Base-by-base conservation (phyloP, 441 rosid genomes). In the Adansonia rubrostipa region DNA sequence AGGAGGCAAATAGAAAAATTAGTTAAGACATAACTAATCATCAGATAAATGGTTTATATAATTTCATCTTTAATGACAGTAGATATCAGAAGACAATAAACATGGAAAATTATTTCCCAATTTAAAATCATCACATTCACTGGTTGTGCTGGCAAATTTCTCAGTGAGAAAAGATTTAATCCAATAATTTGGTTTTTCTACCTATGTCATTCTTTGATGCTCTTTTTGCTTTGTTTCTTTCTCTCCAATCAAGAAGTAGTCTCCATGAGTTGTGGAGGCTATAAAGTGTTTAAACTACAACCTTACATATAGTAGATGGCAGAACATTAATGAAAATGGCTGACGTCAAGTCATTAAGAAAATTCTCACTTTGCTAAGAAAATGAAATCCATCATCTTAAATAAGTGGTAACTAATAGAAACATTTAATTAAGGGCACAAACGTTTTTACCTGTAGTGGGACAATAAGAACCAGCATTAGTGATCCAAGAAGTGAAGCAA, bases 401-500 rank as follows among this genome's bases (percentile, higher is more conserved):
- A 40, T 19, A 36, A 15, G 20, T 64, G 19, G 36, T 28, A 36
- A 36, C 47, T 36, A 6, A 5, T 36, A 36, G 47, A 36, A 66
- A 66, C 28, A 57, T 19, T 0, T 57, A 57, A 57, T 2, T 17
- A 57, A 54, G 36, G 36, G 36, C 2, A 28, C 36, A 28, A 28
- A 28, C 36, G 36, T 28, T 28, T 28, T 80, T 84, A 89, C 98
- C 92, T 93, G 99, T 76, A 86, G 13, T 2, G 99, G 99, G 61
- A 93, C 85, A 83, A 89, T 82, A 78, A 93, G 91, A 86, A 89
- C 89, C 28, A 96, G 91, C 69, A 93, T 81, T 75, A 91, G 28
- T 4, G 93, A 85, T 61, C 97, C 97, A 51, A 93, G 82, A 83
- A 93, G 85, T 9, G 98, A 90, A 80, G 98, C 92, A 84, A 89